A percentile compares a stretch with the other conserved stretches of the same genome.
Conservation (phyloP, 768 basidiomycete species). For the Boletus rufocinnamomeus region DNA sequence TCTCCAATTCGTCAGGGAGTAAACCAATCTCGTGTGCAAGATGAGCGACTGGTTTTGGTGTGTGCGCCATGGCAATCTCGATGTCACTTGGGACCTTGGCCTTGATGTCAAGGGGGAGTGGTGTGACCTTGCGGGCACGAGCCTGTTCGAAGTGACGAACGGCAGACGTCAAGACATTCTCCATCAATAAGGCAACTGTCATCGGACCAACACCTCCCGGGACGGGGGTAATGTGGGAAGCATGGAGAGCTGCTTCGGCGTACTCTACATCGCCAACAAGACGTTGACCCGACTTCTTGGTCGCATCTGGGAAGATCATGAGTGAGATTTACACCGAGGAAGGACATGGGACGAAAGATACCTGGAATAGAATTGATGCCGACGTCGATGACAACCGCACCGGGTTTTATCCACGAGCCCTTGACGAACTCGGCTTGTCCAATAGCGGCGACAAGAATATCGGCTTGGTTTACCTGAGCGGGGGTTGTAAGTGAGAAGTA, state of each 20-base stretch:
- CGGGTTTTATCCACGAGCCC: slow-evolving; percentile 94
- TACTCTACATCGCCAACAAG: slow-evolving; percentile 97
- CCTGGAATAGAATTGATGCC: slow-evolving; percentile 96
- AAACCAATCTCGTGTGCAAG: slow-evolving; percentile 90
- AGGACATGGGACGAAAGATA: slow-evolving; percentile 32
- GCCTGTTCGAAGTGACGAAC: slow-evolving; percentile 75
- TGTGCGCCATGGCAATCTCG: slow-evolving; percentile 93
- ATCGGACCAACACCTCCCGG: slow-evolving; percentile 99
- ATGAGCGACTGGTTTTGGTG: slow-evolving; percentile 82
- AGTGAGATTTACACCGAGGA: neutral
- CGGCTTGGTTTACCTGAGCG: slow-evolving; percentile 75
- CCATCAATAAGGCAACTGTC: slow-evolving; percentile 98
- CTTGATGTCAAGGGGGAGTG: slow-evolving; percentile 75
- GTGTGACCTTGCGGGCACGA: slow-evolving; percentile 67
- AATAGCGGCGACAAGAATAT: slow-evolving; percentile 96
- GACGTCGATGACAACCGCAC: slow-evolving; percentile 95
- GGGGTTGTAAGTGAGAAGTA: slow-evolving; percentile 4
- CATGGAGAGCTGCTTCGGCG: slow-evolving; percentile 69
- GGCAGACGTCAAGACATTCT: slow-evolving; percentile 86
- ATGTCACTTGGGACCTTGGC: slow-evolving; percentile 95
- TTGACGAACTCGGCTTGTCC: slow-evolving; percentile 89
- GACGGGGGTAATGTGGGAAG: slow-evolving; percentile 94
- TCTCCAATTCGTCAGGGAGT: slow-evolving; percentile 83
- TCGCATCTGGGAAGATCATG: slow-evolving; percentile 54
- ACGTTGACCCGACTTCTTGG: slow-evolving; percentile 93